A percentile compares a stretch with the other conserved stretches of the same genome.
phyloP scores from a whole-genome alignment of 2,329 filamentous ascomycete genomes.

The Ceratocystis colombiana region DNA sequence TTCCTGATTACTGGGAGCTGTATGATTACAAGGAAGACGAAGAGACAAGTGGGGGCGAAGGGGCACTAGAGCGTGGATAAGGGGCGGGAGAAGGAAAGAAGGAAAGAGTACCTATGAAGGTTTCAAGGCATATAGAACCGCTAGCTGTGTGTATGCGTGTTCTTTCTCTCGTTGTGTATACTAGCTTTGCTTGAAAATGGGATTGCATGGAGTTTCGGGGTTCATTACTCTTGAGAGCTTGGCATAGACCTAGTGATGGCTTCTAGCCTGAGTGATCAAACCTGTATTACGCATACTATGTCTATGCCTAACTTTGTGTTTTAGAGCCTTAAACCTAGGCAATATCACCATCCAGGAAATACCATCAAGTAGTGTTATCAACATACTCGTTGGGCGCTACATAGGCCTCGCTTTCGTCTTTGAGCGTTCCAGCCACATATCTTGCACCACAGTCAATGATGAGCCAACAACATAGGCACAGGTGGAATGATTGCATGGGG shows the following conservation, averaged over 20 bases:
- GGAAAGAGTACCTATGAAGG: background rate
- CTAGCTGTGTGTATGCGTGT: background rate
- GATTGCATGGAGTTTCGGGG: slow-evolving; percentile 20
- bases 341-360: background rate
- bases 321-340: background rate
- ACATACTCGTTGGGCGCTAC: slow-evolving; percentile 17
- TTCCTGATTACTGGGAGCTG: slow-evolving; percentile 4
- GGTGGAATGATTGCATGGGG: no score
- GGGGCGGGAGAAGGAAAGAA: background rate
- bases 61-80: background rate
- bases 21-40: slow-evolving; percentile 5
- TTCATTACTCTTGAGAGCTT: slow-evolving; percentile 10
- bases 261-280: background rate
- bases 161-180: slow-evolving; percentile 8
- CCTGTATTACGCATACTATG: background rate
- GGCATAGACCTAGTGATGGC: background rate
- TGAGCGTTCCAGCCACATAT: slow-evolving; percentile 22
- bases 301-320: background rate
- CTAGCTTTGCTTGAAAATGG: slow-evolving; percentile 20
- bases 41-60: background rate
- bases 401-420: slow-evolving; percentile 13
- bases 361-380: background rate
- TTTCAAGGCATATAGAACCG: background rate
- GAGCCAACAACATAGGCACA: background rate
- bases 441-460: slow-evolving; percentile 1